A percentile compares a stretch with the other conserved stretches of the same genome.
phyloP scores from a whole-genome alignment of 2,329 filamentous ascomycete species.

The Penicillium vulpinum region DNA sequence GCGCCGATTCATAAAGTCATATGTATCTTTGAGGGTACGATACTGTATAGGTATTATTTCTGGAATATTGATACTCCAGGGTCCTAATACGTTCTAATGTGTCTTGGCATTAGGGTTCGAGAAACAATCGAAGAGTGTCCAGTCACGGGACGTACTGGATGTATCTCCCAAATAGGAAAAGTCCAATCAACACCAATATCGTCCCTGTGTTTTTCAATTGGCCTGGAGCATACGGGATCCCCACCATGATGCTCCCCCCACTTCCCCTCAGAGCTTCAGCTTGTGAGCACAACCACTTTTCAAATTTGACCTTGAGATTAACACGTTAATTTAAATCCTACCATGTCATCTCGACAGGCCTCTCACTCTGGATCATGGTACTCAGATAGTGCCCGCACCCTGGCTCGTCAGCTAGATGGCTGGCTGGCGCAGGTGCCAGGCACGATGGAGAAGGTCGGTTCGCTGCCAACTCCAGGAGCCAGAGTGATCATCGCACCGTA shows the following conservation, averaged over 20 bases:
- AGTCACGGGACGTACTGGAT: too few relatives aligned
- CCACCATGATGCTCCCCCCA: conserved; percentile 33
- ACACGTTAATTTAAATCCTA: not conserved
- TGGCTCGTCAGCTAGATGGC: conserved; percentile 68
- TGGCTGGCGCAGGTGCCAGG: conserved; percentile 73
- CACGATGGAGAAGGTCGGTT: conserved; percentile 61
- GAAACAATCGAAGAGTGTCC: too few relatives aligned
- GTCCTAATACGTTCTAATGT: too few relatives aligned
- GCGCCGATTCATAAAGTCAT: too few relatives aligned
- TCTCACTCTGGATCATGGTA: conserved; percentile 92
- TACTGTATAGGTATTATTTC: too few relatives aligned
- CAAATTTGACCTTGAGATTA: not conserved
- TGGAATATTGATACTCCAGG: too few relatives aligned
- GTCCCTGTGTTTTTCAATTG: not conserved
- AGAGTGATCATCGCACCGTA: conserved; percentile 92
- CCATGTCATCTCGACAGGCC: conserved; percentile 54
- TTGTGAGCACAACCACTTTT: conserved; percentile 3
- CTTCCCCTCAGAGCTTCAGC: conserved; percentile 23
- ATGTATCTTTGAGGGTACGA: too few relatives aligned
- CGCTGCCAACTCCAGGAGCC: conserved; percentile 70
- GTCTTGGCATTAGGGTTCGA: too few relatives aligned
- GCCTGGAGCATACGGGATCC: conserved; percentile 4
- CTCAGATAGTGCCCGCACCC: conserved; percentile 56
- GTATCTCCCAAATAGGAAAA: not conserved
- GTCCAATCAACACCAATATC: not conserved